A percentile compares a stretch with the other conserved stretches of the same genome.
These are phyloP conservation scores for Verbena officinalis DNA, from an alignment of 257 asterid genomes.

Conservation along the genomic window DNA sequence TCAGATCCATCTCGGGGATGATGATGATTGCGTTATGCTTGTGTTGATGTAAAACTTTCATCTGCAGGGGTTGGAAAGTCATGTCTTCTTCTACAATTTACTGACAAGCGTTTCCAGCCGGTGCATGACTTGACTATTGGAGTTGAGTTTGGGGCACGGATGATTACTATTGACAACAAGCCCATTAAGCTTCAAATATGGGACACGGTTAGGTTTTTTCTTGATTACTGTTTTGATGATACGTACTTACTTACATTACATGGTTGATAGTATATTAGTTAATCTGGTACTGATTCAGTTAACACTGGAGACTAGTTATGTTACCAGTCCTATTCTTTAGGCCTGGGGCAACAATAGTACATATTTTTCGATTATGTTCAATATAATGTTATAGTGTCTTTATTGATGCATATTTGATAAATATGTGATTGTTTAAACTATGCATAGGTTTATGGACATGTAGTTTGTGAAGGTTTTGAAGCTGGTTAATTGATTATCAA, in stretches of 20 bases:
- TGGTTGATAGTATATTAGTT: neutral
- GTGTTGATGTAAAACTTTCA: conserved; percentile 5
- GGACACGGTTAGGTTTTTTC: conserved; percentile 50
- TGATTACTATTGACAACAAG: conserved; percentile 59
- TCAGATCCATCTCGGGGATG: too few species aligned
- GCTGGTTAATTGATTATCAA: conserved; percentile 8
- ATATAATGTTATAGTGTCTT: neutral
- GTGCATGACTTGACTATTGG: conserved; percentile 68
- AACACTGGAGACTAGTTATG: conserved; percentile 6
- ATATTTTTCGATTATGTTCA: neutral
- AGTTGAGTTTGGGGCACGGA: conserved; percentile 64
- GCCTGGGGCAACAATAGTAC: conserved; percentile 4
- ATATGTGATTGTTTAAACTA: conserved; percentile 5
- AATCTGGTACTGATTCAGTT: conserved; percentile 4
- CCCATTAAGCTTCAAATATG: conserved; percentile 63
- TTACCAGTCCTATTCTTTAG: neutral
- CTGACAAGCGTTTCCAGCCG: conserved; percentile 68
- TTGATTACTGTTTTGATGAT: neutral
- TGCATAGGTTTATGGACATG: neutral
- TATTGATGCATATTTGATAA: conserved; percentile 4
- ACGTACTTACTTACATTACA: too few species aligned
- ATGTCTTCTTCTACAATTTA: conserved; percentile 62
- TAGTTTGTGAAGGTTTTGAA: neutral
- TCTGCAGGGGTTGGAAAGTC: conserved; percentile 62
- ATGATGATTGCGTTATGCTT: neutral